Evolutionary conservation across 1,139 yeast species (phyloP).

Genomic region (Geotrichum bryndzae): DNA sequence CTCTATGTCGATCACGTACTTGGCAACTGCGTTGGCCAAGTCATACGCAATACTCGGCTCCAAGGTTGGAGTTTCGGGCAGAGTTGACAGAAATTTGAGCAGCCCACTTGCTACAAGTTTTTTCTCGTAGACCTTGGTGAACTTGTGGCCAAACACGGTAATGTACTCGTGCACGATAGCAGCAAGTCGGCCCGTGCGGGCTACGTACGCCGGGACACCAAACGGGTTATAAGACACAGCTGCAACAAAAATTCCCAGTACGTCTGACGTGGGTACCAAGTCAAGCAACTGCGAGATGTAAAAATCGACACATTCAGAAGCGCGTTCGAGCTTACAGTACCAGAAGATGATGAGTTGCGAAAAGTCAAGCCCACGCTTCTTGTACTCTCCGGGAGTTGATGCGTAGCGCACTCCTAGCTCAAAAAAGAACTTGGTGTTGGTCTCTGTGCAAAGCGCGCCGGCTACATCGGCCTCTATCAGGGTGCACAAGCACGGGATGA

Average conservation of each 20-base stretch:
- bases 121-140: constrained; percentile 11
- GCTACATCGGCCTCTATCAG: constrained; percentile 7
- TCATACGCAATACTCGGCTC: not conserved
- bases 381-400: constrained; percentile 3
- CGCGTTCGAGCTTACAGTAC: not conserved
- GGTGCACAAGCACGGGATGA: constrained; percentile 14
- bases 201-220: not conserved
- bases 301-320: constrained; percentile 5
- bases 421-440: constrained; percentile 10
- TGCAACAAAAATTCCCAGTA: not conserved
- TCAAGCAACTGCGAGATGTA: constrained; percentile 10
- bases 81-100: not conserved
- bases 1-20: constrained; percentile 2
- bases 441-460: constrained; percentile 4
- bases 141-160: not conserved
- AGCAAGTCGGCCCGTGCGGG: not conserved
- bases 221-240: constrained; percentile 3
- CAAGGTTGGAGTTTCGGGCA: not conserved
- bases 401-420: constrained; percentile 2
- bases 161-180: not conserved
- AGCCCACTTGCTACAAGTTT: constrained; percentile 9
- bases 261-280: not conserved
- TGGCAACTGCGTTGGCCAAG: constrained; percentile 1
- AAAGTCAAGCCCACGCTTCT: constrained; percentile 5
- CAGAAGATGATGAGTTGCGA: constrained; percentile 9